These are phyloP conservation scores for Teratosphaeria pseudoeucalypti DNA, from an alignment of 2,329 filamentous ascomycete species.

Conservation along the genomic window DNA sequence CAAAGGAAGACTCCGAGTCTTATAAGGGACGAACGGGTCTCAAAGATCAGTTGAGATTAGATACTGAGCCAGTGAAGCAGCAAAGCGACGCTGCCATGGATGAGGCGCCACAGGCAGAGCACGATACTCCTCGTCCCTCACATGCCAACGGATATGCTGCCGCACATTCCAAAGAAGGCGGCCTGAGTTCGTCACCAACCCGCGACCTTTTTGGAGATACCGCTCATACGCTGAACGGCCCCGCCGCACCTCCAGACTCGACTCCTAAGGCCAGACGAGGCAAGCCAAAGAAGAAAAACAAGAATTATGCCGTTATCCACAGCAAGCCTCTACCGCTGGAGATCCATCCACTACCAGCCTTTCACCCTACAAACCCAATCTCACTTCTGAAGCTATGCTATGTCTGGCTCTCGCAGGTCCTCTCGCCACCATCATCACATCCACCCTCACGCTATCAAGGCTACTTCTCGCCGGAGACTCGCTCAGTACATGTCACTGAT, in stretches of 20 bases:
- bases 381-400: conserved; percentile 74
- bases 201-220: background rate
- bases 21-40: background rate
- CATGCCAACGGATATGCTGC: background rate
- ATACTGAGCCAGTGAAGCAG: background rate
- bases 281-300: conserved; percentile 17
- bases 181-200: background rate
- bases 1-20: background rate
- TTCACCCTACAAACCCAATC: conserved; percentile 86
- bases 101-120: background rate
- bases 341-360: conserved; percentile 72
- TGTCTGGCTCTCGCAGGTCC: conserved; percentile 62
- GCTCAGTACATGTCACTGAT: conserved; percentile 76
- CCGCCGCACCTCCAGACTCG: conserved; percentile 3
- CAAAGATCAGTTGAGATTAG: background rate
- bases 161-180: background rate
- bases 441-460: conserved; percentile 57
- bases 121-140: background rate
- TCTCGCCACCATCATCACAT: conserved; percentile 55
- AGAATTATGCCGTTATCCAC: conserved; percentile 69
- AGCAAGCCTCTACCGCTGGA: conserved; percentile 68
- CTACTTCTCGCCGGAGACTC: conserved; percentile 70
- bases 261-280: conserved; percentile 9
- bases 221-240: background rate
- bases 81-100: background rate